phyloP scores from a whole-genome alignment of 75 land plant genomes.

The Pinus taeda region DNA sequence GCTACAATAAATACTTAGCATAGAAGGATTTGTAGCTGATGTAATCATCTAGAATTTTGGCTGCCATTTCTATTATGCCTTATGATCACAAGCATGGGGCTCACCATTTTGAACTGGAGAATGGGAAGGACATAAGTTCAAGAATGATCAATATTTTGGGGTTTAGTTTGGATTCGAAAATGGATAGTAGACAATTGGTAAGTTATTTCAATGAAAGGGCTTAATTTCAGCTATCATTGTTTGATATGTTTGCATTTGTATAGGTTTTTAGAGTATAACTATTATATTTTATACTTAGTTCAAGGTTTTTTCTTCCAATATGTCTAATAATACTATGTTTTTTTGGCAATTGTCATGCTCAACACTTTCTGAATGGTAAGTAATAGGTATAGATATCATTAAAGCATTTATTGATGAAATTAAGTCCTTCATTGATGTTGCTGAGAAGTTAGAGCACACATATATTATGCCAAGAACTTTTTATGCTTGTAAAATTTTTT shows the following conservation, averaged over 20 bases:
- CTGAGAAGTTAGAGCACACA: too few relatives aligned
- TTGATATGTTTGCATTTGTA: not conserved
- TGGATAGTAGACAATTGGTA: slow-evolving; percentile 89
- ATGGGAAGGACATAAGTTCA: slow-evolving; percentile 86
- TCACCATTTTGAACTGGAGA: slow-evolving; percentile 86
- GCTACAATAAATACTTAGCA: slow-evolving; percentile 14
- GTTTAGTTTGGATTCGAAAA: slow-evolving; percentile 69
- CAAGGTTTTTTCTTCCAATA: slow-evolving; percentile 11
- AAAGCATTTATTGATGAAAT: too few relatives aligned
- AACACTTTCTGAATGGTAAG: slow-evolving; percentile 54
- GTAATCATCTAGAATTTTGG: slow-evolving; percentile 85
- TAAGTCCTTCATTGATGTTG: too few relatives aligned
- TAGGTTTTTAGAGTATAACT: too few relatives aligned
- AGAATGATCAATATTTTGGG: slow-evolving; percentile 76
- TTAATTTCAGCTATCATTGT: not conserved
- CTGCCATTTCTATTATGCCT: slow-evolving; percentile 80
- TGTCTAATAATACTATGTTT: slow-evolving; percentile 4
- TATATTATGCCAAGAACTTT: too few relatives aligned
- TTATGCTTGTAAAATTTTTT: too few relatives aligned
- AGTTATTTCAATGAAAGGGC: not conserved
- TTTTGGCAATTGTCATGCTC: too few relatives aligned
- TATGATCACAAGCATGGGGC: slow-evolving; percentile 71
- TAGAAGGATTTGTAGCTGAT: slow-evolving; percentile 34
- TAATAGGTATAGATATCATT: not conserved
- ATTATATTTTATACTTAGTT: too few relatives aligned